Conservation (phyloP, 2,329 filamentous ascomycete genomes). For the Gnomoniopsis sp. region DNA sequence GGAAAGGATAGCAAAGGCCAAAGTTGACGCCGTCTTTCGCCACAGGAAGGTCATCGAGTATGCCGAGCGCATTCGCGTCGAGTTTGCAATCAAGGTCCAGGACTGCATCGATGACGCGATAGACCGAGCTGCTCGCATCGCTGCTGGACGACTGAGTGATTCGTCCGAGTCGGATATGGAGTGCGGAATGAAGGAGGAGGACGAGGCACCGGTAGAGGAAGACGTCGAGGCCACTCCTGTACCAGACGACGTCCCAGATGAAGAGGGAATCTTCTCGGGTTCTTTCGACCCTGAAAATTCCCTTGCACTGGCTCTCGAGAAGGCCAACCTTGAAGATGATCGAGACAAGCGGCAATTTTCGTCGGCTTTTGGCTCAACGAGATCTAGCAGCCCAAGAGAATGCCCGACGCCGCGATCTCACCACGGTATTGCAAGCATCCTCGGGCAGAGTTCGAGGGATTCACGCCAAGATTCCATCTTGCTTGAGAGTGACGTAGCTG, state of each 20-base stretch:
- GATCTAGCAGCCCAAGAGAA: conserved; percentile 86
- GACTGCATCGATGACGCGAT: conserved; percentile 93
- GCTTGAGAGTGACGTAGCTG: conserved; percentile 77
- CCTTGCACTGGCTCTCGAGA: conserved; percentile 51
- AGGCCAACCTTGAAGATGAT: conserved; percentile 37
- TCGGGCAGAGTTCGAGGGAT: conserved; percentile 53
- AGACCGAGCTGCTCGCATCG: conserved; percentile 83
- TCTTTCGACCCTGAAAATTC: conserved; percentile 58
- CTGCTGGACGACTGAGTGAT: conserved; percentile 79
- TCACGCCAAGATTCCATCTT: conserved; percentile 76
- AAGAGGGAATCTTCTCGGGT: conserved; percentile 54
- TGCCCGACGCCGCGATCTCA: conserved; percentile 89
- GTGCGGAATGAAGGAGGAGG: conserved; percentile 33
- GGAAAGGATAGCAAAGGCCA: conserved; percentile 76
- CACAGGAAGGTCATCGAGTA: conserved; percentile 94
- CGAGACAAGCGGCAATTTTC: conserved; percentile 43
- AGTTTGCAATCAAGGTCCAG: conserved; percentile 89
- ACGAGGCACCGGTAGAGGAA: conserved; percentile 26
- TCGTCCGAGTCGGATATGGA: conserved; percentile 63
- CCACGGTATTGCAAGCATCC: conserved; percentile 55
- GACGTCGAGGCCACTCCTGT: conserved; percentile 34
- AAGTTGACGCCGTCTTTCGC: conserved; percentile 89
- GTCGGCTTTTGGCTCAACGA: conserved; percentile 69
- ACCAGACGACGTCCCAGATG: conserved; percentile 27
- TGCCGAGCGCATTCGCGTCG: conserved; percentile 88